phyloP scores from a whole-genome alignment of 208 protist species.

The Leishmania tropica region DNA sequence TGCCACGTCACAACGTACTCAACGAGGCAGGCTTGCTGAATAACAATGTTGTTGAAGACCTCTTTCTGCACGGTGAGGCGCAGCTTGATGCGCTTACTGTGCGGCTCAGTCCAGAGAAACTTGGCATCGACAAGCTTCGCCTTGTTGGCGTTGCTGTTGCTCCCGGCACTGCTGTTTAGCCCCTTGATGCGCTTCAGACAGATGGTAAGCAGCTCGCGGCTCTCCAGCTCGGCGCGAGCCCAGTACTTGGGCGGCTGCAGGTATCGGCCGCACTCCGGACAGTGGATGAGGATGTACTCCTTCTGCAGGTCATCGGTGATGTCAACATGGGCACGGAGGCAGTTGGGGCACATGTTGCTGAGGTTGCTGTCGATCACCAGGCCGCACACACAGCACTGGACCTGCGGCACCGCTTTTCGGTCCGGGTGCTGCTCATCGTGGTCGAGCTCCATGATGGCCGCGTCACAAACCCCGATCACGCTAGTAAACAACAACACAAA shows the following conservation, averaged over 20 bases:
- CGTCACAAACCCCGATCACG: not conserved
- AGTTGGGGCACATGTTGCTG: constrained; percentile 99
- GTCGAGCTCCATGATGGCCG: constrained; percentile 30
- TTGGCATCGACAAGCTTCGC: constrained; percentile 98
- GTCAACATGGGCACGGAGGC: constrained; percentile 96
- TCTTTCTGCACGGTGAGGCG: constrained; percentile 99
- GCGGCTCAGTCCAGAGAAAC: constrained; percentile 99
- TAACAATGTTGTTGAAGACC: constrained; percentile 94
- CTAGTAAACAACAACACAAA: not conserved
- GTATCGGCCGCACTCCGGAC: constrained; percentile 95
- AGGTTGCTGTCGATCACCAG: constrained; percentile 97
- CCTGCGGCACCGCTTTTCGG: constrained; percentile 65
- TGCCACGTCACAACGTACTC: constrained; percentile 97
- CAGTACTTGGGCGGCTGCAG: constrained; percentile 98
- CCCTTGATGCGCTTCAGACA: constrained; percentile 98
- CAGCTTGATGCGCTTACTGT: constrained; percentile 98
- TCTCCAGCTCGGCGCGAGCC: constrained; percentile 96
- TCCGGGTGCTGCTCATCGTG: constrained; percentile 58
- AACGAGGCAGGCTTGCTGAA: constrained; percentile 98
- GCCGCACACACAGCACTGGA: constrained; percentile 97
- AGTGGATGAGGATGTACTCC: constrained; percentile 95
- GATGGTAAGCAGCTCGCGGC: constrained; percentile 97
- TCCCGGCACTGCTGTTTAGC: constrained; percentile 83
- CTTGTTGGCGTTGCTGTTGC: constrained; percentile 95
- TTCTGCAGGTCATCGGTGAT: constrained; percentile 99